phyloP scores from a whole-genome alignment of 139 green algal species.

The Chlamydomonas applanata region DNA sequence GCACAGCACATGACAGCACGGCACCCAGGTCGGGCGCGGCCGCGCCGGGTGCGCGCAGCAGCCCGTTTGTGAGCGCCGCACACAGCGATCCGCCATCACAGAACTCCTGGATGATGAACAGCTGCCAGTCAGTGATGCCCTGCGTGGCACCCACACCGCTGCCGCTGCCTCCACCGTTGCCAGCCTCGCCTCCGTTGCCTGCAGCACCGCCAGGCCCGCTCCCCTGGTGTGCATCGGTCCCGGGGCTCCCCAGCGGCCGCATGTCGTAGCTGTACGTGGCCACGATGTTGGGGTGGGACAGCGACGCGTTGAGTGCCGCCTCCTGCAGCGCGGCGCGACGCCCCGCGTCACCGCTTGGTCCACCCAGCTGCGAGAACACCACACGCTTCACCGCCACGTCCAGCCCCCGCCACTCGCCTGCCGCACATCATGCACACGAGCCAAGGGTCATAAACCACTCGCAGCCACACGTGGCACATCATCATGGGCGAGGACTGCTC shows the following conservation, averaged over 20 bases:
- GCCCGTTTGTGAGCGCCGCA: neutral
- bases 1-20: no score
- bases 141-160: neutral
- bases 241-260: neutral
- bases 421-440: no score
- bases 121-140: conserved; percentile 4
- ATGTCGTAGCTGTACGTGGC: conserved; percentile 17
- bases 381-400: conserved; percentile 18
- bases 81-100: conserved; percentile 15
- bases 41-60: no score
- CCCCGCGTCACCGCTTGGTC: neutral
- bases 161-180: neutral
- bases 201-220: no score
- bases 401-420: conserved; percentile 19
- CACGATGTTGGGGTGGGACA: conserved; percentile 38
- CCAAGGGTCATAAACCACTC: no score
- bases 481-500: no score
- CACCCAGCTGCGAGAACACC: conserved; percentile 13
- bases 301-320: conserved; percentile 32
- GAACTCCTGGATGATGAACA: conserved; percentile 17
- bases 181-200: no score
- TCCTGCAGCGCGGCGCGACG: conserved; percentile 29
- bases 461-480: no score
- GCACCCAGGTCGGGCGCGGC: no score
- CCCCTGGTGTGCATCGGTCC: no score